Percentiles rank a stretch among this genome's conserved stretches.
These are phyloP conservation scores for Mycothermus thermophilus DNA, from an alignment of 495 filamentous ascomycete species.

Conservation along the genomic window DNA sequence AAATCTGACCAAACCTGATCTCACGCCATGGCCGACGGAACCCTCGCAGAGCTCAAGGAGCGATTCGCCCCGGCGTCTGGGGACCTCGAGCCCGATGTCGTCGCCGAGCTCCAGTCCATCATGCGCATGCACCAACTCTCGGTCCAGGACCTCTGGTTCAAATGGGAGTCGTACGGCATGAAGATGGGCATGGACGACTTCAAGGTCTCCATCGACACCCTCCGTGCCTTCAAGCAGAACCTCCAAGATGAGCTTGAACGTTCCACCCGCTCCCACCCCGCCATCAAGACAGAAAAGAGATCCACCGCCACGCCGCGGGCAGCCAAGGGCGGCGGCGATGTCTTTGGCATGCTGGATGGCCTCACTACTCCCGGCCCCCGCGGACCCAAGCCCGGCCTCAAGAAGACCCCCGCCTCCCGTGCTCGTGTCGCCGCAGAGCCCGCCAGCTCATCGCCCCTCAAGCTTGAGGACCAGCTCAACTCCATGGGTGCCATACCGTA, in stretches of 20 bases:
- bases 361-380: conserved; percentile 49
- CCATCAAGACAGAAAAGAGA: conserved; percentile 48
- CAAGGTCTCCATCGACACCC: conserved; percentile 51
- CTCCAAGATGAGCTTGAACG: conserved; percentile 73
- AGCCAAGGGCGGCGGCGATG: conserved; percentile 40
- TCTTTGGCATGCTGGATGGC: conserved; percentile 80
- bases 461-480: conserved; percentile 27
- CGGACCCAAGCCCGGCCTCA: conserved; percentile 41
- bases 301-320: conserved; percentile 50
- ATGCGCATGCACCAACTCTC: conserved; percentile 64
- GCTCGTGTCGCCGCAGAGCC: conserved; percentile 31
- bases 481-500: conserved; percentile 26
- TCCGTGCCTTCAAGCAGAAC: conserved; percentile 69
- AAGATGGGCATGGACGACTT: conserved; percentile 71
- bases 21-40: conserved; percentile 37
- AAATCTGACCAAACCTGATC: conserved; percentile 11
- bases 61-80: conserved; percentile 44
- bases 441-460: conserved; percentile 34
- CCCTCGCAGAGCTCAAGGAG: conserved; percentile 48
- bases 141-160: conserved; percentile 78
- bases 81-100: conserved; percentile 52
- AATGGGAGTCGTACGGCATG: conserved; percentile 95
- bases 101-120: conserved; percentile 68
- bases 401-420: conserved; percentile 40
- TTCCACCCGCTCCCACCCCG: conserved; percentile 36